Percentiles rank a stretch among this genome's conserved stretches.
Conservation (phyloP, 2,329 filamentous ascomycete species). For the Plenodomus tracheiphilus region DNA sequence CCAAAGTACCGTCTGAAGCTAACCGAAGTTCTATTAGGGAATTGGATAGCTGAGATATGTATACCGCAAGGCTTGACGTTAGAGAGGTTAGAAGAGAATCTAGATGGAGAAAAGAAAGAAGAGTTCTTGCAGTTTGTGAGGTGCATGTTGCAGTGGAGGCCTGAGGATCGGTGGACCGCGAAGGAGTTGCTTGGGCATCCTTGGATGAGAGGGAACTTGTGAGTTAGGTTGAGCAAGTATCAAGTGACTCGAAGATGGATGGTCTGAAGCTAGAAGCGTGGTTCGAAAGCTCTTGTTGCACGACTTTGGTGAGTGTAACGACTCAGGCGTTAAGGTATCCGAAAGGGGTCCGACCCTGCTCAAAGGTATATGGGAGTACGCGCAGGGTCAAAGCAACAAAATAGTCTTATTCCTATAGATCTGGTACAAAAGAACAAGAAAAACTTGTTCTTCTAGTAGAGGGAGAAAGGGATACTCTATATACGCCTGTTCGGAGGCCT, state of each 20-base stretch:
- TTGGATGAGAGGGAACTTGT: constrained; percentile 5
- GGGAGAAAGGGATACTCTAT: too few relatives aligned
- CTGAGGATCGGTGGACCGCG: constrained; percentile 32
- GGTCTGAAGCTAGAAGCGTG: constrained; percentile 7
- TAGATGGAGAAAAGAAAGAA: constrained; percentile 26
- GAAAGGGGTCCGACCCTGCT: too few relatives aligned
- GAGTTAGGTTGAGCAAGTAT: constrained; percentile 8
- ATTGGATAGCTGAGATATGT: constrained; percentile 18
- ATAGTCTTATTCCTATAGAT: too few relatives aligned
- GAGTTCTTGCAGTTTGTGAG: constrained; percentile 37
- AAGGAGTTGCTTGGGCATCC: constrained; percentile 12
- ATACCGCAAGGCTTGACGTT: constrained; percentile 11
- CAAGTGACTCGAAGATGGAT: constrained; percentile 5
- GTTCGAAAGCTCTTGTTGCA: constrained; percentile 5
- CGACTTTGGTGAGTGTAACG: too few relatives aligned
- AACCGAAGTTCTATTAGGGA: constrained; percentile 11
- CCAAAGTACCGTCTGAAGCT: constrained; percentile 3
- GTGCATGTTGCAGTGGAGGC: constrained; percentile 43
- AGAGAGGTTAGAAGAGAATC: constrained; percentile 18
- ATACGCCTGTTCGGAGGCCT: too few relatives aligned
- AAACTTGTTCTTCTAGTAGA: too few relatives aligned
- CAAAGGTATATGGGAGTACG: too few relatives aligned
- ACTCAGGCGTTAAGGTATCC: too few relatives aligned
- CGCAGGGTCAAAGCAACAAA: too few relatives aligned
- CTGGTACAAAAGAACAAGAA: too few relatives aligned